phyloP scores from a whole-genome alignment of 352 stramenopile species.

The Achlya hypogyna region DNA sequence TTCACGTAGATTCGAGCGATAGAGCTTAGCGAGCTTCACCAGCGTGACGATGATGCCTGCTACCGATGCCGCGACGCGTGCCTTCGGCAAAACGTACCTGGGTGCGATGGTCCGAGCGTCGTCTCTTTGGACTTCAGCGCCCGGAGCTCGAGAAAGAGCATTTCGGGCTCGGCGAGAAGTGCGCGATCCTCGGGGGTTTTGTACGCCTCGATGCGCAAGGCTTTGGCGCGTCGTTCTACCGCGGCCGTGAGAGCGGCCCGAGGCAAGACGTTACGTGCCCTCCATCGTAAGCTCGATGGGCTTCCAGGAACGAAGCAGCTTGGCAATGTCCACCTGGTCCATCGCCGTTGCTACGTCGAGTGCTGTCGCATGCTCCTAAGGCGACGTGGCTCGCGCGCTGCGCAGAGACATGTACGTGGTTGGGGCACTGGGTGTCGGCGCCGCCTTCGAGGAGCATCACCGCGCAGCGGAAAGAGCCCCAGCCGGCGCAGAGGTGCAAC shows the following conservation, averaged over 20 bases:
- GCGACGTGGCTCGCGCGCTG: too few species aligned
- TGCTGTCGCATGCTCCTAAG: conserved; percentile 28
- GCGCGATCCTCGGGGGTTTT: background rate
- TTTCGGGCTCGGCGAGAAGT: conserved; percentile 28
- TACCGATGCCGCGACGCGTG: background rate
- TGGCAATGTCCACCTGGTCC: conserved; percentile 29
- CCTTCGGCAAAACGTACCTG: conserved; percentile 28
- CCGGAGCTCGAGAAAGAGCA: conserved; percentile 40
- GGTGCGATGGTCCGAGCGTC: conserved; percentile 27
- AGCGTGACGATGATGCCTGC: conserved; percentile 35
- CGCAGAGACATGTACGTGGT: too few species aligned
- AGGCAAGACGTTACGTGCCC: conserved; percentile 27
- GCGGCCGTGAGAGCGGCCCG: too few species aligned
- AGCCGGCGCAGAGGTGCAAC: conserved; percentile 58
- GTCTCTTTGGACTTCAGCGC: conserved; percentile 42
- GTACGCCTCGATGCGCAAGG: conserved; percentile 19
- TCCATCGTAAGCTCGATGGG: conserved; percentile 29
- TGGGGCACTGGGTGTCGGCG: conserved; percentile 24
- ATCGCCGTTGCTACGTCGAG: conserved; percentile 33
- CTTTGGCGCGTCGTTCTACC: conserved; percentile 28
- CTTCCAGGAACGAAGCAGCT: conserved; percentile 43
- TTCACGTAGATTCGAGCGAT: background rate
- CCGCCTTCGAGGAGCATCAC: conserved; percentile 50
- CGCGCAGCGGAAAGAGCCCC: conserved; percentile 43
- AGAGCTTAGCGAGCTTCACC: conserved; percentile 18